Percentiles rank a stretch among this genome's conserved stretches.
Evolutionary conservation across 2,329 filamentous ascomycete genomes (phyloP).

Genomic region (Talaromyces sp.): DNA sequence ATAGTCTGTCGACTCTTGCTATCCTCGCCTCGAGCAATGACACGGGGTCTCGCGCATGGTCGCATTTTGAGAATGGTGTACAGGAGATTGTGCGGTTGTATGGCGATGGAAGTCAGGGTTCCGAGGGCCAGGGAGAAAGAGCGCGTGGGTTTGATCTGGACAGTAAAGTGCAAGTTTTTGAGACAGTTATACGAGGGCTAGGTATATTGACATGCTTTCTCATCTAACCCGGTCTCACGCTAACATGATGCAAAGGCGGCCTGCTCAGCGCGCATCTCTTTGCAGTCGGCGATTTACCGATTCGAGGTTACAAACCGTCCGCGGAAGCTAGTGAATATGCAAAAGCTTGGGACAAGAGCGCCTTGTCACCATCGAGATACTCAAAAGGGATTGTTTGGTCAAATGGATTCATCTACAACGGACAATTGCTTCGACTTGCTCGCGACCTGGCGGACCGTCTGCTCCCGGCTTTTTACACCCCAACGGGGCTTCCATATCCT

Average conservation of each 20-base stretch:
- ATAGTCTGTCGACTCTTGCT: slow-evolving; percentile 89
- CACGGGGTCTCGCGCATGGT: slow-evolving; percentile 60
- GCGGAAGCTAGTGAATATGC: slow-evolving; percentile 37
- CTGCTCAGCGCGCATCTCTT: slow-evolving; percentile 91
- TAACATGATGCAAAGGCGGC: slow-evolving; percentile 55
- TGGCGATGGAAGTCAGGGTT: slow-evolving; percentile 73
- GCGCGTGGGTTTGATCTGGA: slow-evolving; percentile 87
- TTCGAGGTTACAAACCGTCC: slow-evolving; percentile 67
- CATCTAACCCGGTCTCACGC: neutral
- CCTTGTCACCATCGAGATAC: slow-evolving; percentile 21
- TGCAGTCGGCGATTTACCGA: slow-evolving; percentile 84
- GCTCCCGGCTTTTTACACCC: slow-evolving; percentile 86
- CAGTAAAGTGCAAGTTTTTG: slow-evolving; percentile 97
- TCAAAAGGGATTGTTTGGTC: slow-evolving; percentile 61
- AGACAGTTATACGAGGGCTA: slow-evolving; percentile 87
- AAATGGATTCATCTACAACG: slow-evolving; percentile 77
- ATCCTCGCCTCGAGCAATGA: slow-evolving; percentile 70
- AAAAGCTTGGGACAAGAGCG: slow-evolving; percentile 39
- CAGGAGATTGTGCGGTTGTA: slow-evolving; percentile 74
- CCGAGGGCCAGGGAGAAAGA: slow-evolving; percentile 66
- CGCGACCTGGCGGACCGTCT: slow-evolving; percentile 78
- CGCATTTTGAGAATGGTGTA: slow-evolving; percentile 77
- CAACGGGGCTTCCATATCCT: slow-evolving; percentile 89
- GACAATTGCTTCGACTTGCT: slow-evolving; percentile 84
- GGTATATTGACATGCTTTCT: slow-evolving; percentile 26